phyloP scores from a whole-genome alignment of 306 rosid species.

The Ziziphus jujuba region DNA sequence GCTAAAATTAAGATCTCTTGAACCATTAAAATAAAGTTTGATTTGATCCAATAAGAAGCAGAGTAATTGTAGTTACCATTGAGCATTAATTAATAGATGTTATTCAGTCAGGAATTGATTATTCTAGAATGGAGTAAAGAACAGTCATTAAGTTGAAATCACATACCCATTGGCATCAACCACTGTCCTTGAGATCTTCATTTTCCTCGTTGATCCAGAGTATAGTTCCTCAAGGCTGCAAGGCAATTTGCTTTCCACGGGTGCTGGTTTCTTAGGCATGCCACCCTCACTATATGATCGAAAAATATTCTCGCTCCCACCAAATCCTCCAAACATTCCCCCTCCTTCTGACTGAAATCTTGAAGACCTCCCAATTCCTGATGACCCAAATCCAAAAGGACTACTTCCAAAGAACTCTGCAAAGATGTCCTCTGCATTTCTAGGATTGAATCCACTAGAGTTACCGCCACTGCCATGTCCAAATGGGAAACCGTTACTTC shows the following conservation, averaged over 20 bases:
- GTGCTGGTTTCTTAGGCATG: constrained; percentile 69
- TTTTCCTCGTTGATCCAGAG: constrained; percentile 90
- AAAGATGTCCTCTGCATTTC: constrained; percentile 93
- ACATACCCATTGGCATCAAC: constrained; percentile 63
- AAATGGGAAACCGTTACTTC: constrained; percentile 41
- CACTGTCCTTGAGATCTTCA: constrained; percentile 87
- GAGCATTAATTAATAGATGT: too few relatives aligned
- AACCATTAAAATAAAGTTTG: not conserved
- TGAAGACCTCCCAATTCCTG: constrained; percentile 69
- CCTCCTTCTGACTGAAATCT: constrained; percentile 71
- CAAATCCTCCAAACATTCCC: constrained; percentile 57
- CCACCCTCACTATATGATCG: constrained; percentile 47
- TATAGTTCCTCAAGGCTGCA: constrained; percentile 84
- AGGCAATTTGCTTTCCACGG: constrained; percentile 82
- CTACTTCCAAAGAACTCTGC: constrained; percentile 95
- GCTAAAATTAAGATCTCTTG: not conserved
- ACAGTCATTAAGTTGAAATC: not conserved
- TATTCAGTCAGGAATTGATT: not conserved
- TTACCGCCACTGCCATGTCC: constrained; percentile 40
- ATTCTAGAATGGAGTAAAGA: not conserved
- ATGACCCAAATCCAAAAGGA: constrained; percentile 83
- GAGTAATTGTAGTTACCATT: not conserved
- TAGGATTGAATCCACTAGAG: constrained; percentile 71
- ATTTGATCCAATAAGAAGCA: not conserved
- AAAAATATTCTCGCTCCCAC: constrained; percentile 53